A percentile compares a stretch with the other conserved stretches of the same genome.
Conservation (phyloP, 177 flowering plant genomes). For the Tripterygium wilfordii region DNA sequence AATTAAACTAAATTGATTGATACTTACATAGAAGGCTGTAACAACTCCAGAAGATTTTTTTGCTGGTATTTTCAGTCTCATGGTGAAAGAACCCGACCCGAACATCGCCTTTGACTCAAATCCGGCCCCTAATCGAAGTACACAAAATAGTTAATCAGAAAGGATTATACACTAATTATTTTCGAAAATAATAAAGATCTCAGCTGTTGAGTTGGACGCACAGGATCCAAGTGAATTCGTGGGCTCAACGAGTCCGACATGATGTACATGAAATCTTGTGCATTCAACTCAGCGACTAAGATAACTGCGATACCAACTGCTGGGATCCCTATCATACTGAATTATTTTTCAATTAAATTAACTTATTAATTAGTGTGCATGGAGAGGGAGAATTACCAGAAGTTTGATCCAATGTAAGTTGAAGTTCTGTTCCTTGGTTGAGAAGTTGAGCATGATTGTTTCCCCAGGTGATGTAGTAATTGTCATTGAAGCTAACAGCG, state of each 20-base stretch:
- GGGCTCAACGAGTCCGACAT: too few relatives aligned
- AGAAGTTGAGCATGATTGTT: slow-evolving; percentile 9
- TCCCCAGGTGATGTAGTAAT: slow-evolving; percentile 16
- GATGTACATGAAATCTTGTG: too few relatives aligned
- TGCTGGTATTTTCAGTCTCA: slow-evolving; percentile 42
- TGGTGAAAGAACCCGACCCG: slow-evolving; percentile 43
- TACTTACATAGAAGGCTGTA: slow-evolving; percentile 46
- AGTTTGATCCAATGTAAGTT: not conserved
- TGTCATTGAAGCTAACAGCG: slow-evolving; percentile 13
- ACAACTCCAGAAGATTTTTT: slow-evolving; percentile 40
- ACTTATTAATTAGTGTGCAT: too few relatives aligned
- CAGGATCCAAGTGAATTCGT: too few relatives aligned
- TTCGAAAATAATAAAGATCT: too few relatives aligned
- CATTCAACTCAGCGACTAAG: too few relatives aligned
- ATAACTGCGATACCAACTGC: too few relatives aligned
- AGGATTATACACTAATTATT: too few relatives aligned
- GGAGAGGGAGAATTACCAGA: not conserved
- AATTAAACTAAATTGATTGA: too few relatives aligned
- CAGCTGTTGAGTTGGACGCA: too few relatives aligned
- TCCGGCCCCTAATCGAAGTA: slow-evolving; percentile 34
- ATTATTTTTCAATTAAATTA: too few relatives aligned
- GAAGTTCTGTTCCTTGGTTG: slow-evolving; percentile 14
- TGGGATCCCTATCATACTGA: too few relatives aligned
- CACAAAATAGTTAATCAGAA: not conserved
- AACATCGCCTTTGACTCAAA: slow-evolving; percentile 35